phyloP scores from a whole-genome alignment of 2,329 filamentous ascomycete species.

The Zarea fungicola region DNA sequence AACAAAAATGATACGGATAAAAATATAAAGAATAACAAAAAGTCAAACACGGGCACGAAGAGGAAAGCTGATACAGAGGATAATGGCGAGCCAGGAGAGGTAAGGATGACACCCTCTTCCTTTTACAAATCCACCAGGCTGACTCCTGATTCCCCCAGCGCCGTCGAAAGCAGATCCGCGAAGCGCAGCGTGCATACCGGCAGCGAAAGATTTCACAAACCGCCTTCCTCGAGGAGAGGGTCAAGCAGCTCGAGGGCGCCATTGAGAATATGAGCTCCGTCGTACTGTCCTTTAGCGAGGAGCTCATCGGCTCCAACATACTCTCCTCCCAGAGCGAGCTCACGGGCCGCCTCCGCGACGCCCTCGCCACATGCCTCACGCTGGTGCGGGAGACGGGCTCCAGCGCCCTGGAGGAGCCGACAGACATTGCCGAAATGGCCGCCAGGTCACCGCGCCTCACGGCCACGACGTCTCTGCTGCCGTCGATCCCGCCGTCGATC shows the following conservation, averaged over 20 bases:
- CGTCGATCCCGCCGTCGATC: neutral
- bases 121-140: neutral
- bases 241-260: slow-evolving; percentile 55
- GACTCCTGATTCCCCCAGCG: slow-evolving; percentile 40
- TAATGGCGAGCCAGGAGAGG: slow-evolving; percentile 4
- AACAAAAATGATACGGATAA: neutral
- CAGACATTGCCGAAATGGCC: neutral
- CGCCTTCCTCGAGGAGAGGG: slow-evolving; percentile 59
- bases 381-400: slow-evolving; percentile 6
- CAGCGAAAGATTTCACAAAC: slow-evolving; percentile 75
- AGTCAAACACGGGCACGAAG: neutral
- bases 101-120: neutral
- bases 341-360: slow-evolving; percentile 14
- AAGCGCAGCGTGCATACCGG: slow-evolving; percentile 74
- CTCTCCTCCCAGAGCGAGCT: slow-evolving; percentile 13
- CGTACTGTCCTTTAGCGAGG: slow-evolving; percentile 15
- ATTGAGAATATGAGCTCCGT: slow-evolving; percentile 62
- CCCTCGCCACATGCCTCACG: slow-evolving; percentile 15
- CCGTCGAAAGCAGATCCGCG: slow-evolving; percentile 72
- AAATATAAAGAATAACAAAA: neutral
- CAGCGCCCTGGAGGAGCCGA: neutral
- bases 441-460: neutral
- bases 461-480: neutral
- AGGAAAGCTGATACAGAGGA: neutral
- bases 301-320: slow-evolving; percentile 15